Percentiles rank a stretch among this genome's conserved stretches.
Evolutionary conservation across 75 land plant species (phyloP).

Genomic region (Picea sitchensis): DNA sequence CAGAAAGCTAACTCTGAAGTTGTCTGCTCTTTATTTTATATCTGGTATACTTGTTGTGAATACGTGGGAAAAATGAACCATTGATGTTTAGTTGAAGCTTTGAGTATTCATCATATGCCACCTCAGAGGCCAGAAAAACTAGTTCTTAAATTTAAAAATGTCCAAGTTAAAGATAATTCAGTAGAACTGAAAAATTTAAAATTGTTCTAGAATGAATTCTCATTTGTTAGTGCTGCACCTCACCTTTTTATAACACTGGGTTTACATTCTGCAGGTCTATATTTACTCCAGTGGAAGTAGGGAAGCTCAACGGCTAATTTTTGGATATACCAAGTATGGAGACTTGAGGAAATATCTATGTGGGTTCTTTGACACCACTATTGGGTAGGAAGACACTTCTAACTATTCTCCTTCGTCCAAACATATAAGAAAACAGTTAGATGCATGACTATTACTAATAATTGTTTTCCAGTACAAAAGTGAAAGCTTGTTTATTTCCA

Average conservation of each 20-base stretch:
- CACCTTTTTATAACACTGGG: background rate
- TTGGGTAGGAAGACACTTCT: conserved; percentile 55
- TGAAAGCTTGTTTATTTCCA: background rate
- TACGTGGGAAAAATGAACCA: too few relatives aligned
- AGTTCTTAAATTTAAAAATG: too few relatives aligned
- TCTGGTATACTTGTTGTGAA: too few relatives aligned
- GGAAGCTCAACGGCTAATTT: conserved; percentile 89
- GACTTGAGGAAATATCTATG: conserved; percentile 82
- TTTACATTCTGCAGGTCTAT: conserved; percentile 57
- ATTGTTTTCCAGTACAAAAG: background rate
- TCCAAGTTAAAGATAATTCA: too few relatives aligned
- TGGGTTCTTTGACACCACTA: conserved; percentile 93
- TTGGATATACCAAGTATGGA: conserved; percentile 89
- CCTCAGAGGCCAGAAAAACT: too few relatives aligned
- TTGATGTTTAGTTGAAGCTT: too few relatives aligned
- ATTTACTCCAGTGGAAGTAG: conserved; percentile 99
- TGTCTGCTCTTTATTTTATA: too few relatives aligned
- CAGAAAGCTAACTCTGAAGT: too few relatives aligned
- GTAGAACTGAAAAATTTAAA: background rate
- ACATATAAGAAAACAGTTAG: background rate
- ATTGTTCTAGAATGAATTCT: background rate
- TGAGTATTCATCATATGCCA: too few relatives aligned
- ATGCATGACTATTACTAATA: conserved; percentile 4
- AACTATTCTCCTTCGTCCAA: background rate
- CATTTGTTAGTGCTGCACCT: background rate